Base-by-base conservation (phyloP, 371 early-diverging fungal species). In the Mucor mucedo region DNA sequence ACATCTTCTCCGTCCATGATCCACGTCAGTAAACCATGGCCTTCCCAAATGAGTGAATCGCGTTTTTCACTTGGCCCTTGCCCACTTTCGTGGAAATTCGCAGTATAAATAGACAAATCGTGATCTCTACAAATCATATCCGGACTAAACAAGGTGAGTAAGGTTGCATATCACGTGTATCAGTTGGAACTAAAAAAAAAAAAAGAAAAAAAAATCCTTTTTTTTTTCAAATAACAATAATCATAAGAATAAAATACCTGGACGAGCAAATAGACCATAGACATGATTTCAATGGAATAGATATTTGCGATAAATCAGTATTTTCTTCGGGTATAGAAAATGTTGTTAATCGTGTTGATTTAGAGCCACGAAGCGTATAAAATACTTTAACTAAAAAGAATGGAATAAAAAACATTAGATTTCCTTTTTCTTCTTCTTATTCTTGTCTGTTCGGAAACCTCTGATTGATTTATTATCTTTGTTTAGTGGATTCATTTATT, bases 51-150 rank as follows among this genome's bases (percentile, higher is more conserved):
- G 38, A 67, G 44, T 33, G 59, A 52, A 50, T 71, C 29, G 27
- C 53, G 52, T 30, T 58, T 52, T 35, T 57, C 52, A 32, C 39
- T 63, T 32, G 47, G 50, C 14, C 52, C 55, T 68, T 47, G 41
- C 48, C 62, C 59, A n/a, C 76, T 64, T 56, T 81, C 82, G 52
- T 72, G 67, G 38, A 75, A 75, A 63, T 75, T 76, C 30, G 77
- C 82, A 40, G 76, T 73, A 49, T 81, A 81, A 33, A 81, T 66
- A 39, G 82, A 71, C 38, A 75, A 62, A 53, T 81, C 82, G 55
- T 78, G 77, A 50, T 75, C 72, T 61, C 65, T 78, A 52, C 82
- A 81, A 29, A 81, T 67, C 32, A 81, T 75, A 48, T 81, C 82
- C 39, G 82, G 82, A 55, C 82, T 81, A 59, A 38, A 58, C 33